phyloP scores from a whole-genome alignment of 495 filamentous ascomycete genomes.

The Aspergillus sparsus region DNA sequence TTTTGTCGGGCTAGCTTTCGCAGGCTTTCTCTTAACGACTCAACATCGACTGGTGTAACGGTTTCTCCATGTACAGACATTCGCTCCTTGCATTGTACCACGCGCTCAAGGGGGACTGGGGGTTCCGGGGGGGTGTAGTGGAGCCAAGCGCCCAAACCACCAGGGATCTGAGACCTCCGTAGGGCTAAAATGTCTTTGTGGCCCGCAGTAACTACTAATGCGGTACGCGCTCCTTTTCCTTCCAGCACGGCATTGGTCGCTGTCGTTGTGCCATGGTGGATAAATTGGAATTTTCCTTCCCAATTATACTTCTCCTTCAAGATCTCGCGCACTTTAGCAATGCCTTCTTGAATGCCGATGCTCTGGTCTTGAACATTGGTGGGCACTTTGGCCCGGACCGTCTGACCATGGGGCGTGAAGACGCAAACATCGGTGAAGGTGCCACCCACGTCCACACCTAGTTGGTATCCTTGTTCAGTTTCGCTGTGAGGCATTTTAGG shows the following conservation, averaged over 20 bases:
- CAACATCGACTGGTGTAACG: slow-evolving; percentile 42
- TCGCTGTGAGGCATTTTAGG: slow-evolving; percentile 9
- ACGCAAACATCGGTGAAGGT: slow-evolving; percentile 54
- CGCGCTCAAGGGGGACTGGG: slow-evolving; percentile 50
- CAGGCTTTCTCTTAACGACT: slow-evolving; percentile 36
- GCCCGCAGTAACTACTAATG: slow-evolving; percentile 41
- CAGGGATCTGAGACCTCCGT: slow-evolving; percentile 51
- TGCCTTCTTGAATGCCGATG: slow-evolving; percentile 49
- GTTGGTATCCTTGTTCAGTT: slow-evolving; percentile 14
- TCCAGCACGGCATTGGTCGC: slow-evolving; percentile 47
- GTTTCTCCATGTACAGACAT: slow-evolving; percentile 46
- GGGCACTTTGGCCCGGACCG: slow-evolving; percentile 49
- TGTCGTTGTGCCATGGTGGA: slow-evolving; percentile 45
- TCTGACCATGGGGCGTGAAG: slow-evolving; percentile 43
- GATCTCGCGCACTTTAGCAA: slow-evolving; percentile 37
- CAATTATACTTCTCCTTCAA: slow-evolving; percentile 28
- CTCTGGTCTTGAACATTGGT: slow-evolving; percentile 51
- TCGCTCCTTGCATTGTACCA: slow-evolving; percentile 50
- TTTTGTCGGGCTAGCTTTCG: slow-evolving; percentile 31
- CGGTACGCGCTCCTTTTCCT: slow-evolving; percentile 45
- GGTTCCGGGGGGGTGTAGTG: slow-evolving; percentile 50
- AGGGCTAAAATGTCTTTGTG: slow-evolving; percentile 46
- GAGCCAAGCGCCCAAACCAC: slow-evolving; percentile 50
- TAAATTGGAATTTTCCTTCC: slow-evolving; percentile 36
- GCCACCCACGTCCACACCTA: slow-evolving; percentile 47